Percentiles rank a stretch among this genome's conserved stretches.
phyloP scores from a whole-genome alignment of 2,329 filamentous ascomycete genomes.

The Lasiodiplodia theobromae region DNA sequence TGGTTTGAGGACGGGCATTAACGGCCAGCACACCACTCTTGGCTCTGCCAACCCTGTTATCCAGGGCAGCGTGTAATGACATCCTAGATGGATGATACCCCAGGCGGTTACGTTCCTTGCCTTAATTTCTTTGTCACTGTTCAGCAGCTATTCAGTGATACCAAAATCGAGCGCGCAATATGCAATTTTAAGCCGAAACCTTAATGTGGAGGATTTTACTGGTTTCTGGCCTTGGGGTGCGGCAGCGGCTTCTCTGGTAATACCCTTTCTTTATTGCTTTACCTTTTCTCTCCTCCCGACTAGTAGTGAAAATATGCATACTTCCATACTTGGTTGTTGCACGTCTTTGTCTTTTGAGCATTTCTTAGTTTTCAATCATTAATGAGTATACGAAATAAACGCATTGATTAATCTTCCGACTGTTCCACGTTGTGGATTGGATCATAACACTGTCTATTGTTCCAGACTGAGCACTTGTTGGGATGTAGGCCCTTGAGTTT shows the following conservation, averaged over 20 bases:
- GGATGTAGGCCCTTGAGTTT: too few species aligned
- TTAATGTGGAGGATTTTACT: constrained; percentile 11
- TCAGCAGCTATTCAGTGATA: constrained; percentile 12
- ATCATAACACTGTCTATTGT: too few species aligned
- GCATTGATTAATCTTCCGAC: background rate
- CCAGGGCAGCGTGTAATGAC: constrained; percentile 45
- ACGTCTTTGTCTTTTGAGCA: background rate
- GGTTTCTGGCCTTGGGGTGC: background rate
- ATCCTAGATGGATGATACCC: background rate
- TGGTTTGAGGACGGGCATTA: background rate
- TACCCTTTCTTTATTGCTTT: constrained; percentile 1
- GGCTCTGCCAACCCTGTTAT: constrained; percentile 54
- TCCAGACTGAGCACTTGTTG: too few species aligned
- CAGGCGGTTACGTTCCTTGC: background rate
- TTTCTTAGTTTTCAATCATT: background rate
- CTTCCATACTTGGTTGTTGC: background rate
- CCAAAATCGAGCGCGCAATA: background rate
- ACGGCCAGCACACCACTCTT: constrained; percentile 46
- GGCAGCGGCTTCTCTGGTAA: constrained; percentile 3
- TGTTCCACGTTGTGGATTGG: background rate
- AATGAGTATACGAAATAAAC: background rate
- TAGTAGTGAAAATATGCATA: background rate
- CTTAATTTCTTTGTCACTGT: background rate
- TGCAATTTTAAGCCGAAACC: background rate
- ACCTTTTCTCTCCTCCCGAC: background rate